Evolutionary conservation across 1,284 basidiomycete species (phyloP), one percentile per base, ranked within the genome.

Genomic region (Sanguinoderma infundibulare): DNA sequence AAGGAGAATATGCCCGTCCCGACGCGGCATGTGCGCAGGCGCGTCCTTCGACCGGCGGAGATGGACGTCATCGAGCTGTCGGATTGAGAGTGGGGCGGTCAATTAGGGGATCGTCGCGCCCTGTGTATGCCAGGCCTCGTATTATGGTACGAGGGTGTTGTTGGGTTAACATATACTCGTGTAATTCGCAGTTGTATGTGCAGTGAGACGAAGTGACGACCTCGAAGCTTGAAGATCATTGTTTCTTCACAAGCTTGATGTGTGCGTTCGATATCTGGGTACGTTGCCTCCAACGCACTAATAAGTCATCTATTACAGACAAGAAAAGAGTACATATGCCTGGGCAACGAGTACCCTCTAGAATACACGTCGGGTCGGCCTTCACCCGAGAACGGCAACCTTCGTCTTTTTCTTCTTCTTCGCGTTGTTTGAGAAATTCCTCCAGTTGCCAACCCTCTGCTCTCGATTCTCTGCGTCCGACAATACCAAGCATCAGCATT

Each of bases 391-490:
- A 57, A 93, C 72, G 49, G 79, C 78, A 55, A 75, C 77, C 76
- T 92, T 92, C 55, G 80, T 89, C 75, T 91, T 90, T 78, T 92
- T 94, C 81, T 92, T 94, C 70, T 77, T 79, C 63, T 75, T 86
- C 12, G 78, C 75, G 62, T 57, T 70, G 34, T 77, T 84, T 15
- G 83, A 75, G 71, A 94, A 94, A 36, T 77, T 79, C 55, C 92
- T 83, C 92, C 92, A 94, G 69, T 86, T 91, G 66, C 82, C 92
- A n/a, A 94, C 92, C 39, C 92, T 88, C 64, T 90, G 79, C 61
- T 94, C 92, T 64, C 92, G 81, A 32, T 78, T 87, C 60, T 88
- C 91, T 94, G 71, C 20, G 20, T 28, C 17, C 42, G n/a, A 20
- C 30, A 24, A 42, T 59, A 39, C 42, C 28, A 51, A 30, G n/a